Evolutionary conservation across 140 eudicot genomes (phyloP), one percentile per base, ranked within the genome.

Genomic region (Ambrosia hybrid): DNA sequence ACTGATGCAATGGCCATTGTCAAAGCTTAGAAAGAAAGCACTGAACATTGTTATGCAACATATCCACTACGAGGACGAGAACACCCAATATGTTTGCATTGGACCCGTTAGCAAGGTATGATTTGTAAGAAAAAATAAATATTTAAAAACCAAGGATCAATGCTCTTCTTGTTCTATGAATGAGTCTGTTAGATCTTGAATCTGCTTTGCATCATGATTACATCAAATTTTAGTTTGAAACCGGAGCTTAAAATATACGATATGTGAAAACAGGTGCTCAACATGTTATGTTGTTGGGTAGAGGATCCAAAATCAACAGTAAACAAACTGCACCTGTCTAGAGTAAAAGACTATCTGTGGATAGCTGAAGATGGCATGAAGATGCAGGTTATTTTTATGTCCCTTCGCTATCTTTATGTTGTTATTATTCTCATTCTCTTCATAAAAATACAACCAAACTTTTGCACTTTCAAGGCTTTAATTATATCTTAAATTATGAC

Each of bases 361-460:
- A 49, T 89, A 56, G 96, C 96, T 41, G 96, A 89, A 83, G 96
- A 89, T 78, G 96, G 93, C 48, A 89, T 89, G 93, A 89, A 89
- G 72, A 89, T 89, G 96, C 87, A 89, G 96, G 96, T 84, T 57
- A 52, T 2, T 53, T 43, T 76, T 3, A 4, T 57, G 36, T 14
- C 60, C 13, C 59, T 57, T 16, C 21, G 3, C 17, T 11, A 5
- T 71, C 4, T 62, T 10, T 14, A 13, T 17, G 7, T 10, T 49
- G 16, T 51, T 26, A 21, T 16, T 12, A 46, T 43, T 38, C 52
- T 39, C 55, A 39, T 71, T 14, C 37, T 53, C 38, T 26, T 11
- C 17, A 7, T 4, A 0, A 57, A 21, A 57, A 17, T 6, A 4
- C 62, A 56, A 16, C 36, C 62, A 58, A 58, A 58, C 38, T 58